Conservation (phyloP, 2,329 filamentous ascomycete genomes). For the Metarhizium sp. region DNA sequence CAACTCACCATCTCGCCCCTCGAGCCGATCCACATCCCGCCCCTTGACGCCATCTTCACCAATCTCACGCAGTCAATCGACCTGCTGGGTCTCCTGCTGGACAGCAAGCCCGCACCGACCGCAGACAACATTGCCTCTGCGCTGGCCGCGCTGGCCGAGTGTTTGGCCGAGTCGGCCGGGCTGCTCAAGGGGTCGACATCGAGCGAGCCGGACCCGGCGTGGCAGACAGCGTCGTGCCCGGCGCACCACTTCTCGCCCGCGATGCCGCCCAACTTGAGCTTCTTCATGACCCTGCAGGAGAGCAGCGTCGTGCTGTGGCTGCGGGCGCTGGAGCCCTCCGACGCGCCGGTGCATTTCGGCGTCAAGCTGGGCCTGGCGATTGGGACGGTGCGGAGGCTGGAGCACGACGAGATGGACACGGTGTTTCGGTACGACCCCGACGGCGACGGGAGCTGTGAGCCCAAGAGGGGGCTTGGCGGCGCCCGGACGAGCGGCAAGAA, state of each 20-base stretch:
- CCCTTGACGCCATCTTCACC: conserved; percentile 63
- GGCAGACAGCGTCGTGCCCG: conserved; percentile 35
- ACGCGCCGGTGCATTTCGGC: conserved; percentile 49
- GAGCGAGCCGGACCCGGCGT: conserved; percentile 28
- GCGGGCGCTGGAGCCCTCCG: conserved; percentile 59
- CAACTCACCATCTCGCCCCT: conserved; percentile 38
- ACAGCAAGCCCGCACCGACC: conserved; percentile 45
- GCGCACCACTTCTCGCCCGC: conserved; percentile 33
- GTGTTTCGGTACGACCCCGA: conserved; percentile 55
- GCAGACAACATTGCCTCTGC: conserved; percentile 47
- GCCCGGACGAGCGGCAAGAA: conserved; percentile 15
- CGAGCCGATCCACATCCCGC: conserved; percentile 50
- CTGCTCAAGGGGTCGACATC: conserved; percentile 46
- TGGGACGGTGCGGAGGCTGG: conserved; percentile 51
- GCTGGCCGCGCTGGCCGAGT: conserved; percentile 44
- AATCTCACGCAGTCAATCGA: conserved; percentile 77
- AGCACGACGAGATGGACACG: conserved; percentile 73
- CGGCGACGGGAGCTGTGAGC: conserved; percentile 18
- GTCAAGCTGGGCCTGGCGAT: conserved; percentile 64
- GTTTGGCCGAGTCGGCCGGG: conserved; percentile 43
- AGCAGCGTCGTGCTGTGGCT: conserved; percentile 61
- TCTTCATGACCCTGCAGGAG: conserved; percentile 63
- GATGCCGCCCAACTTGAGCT: conserved; percentile 55
- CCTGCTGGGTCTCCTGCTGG: conserved; percentile 67
- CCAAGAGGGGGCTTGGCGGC: conserved; percentile 15